Evolutionary conservation across 202 grass and related monocot genomes (phyloP).

Genomic region (Elaeis oleifera): DNA sequence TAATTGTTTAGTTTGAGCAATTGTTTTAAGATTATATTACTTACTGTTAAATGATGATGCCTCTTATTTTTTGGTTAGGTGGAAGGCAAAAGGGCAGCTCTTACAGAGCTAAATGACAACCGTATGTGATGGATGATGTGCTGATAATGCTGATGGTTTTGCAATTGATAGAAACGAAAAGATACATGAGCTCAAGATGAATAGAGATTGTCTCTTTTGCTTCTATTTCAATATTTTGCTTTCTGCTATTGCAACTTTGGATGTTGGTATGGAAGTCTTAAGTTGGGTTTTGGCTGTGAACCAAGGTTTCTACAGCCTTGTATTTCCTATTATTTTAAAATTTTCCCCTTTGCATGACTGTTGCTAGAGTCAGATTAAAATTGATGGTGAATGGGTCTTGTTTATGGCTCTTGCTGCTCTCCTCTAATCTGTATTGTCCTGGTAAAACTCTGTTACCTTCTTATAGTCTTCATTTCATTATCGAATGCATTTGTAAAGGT

Average conservation of each 20-base stretch:
- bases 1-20: too few species aligned
- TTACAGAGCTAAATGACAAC: constrained; percentile 21
- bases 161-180: background rate
- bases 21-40: background rate
- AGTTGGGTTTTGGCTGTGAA: constrained; percentile 23
- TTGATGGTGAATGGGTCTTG: too few species aligned
- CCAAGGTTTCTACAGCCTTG: constrained; percentile 45
- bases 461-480: too few species aligned
- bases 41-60: background rate
- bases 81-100: constrained; percentile 33
- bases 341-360: too few species aligned
- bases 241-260: background rate
- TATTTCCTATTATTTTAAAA: background rate
- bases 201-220: constrained; percentile 11
- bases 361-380: too few species aligned
- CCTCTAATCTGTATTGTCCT: too few species aligned
- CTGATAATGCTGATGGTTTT: too few species aligned
- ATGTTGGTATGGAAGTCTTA: background rate
- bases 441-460: too few species aligned
- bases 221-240: background rate
- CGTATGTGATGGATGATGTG: too few species aligned
- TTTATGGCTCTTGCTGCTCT: too few species aligned
- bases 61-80: background rate
- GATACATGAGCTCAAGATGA: constrained; percentile 8
- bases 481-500: too few species aligned